Base-by-base conservation (phyloP, 441 rosid species). In the Melastoma candidum region DNA sequence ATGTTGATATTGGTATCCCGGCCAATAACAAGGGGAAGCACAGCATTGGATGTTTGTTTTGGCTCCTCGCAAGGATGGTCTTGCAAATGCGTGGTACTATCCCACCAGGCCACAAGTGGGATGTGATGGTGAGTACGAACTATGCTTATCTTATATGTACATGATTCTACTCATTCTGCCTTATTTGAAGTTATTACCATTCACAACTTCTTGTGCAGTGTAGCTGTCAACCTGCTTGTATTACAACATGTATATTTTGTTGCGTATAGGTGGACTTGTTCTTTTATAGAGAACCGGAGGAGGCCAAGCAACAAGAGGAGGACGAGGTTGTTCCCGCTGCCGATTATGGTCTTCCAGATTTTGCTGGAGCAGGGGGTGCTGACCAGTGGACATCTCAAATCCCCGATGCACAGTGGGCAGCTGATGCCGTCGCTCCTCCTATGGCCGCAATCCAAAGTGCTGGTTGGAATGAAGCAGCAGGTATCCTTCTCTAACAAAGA, bases 21-120 rank as follows among this genome's bases (percentile, higher is more conserved):
- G 87, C 98, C 27, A 90, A 87, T 62, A 90, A 87, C 82, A 90
- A 90, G 71, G 98, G 98, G 2, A 87, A 87, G 70, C 97, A 90
- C 81, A 84, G 95, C 72, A 90, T 90, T 57, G 97, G 97, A 0
- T 87, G 96, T 51, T 77, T 90, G 9, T 90, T 90, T 67, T 90
- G 97, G 97, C 79, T 90, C 29, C 69, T 90, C 59, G 96, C 95
- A 13, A 83, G 98, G 52, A 90, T 90, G 98, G 98, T 90, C 46
- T 79, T 81, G 41, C 98, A 90, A 61, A 90, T 90, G 98, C 96
- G 98, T 1, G 95, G 96, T 48, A 78, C 90, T 46, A 85, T 90
- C 62, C 76, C 77, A 11, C 90, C 76, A 2, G 82, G 80, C 12
- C 94, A 80, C 56, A 83, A 90, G 66, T 87, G 97, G 97, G 97